Evolutionary conservation across 495 filamentous ascomycete genomes (phyloP).

Genomic region (Choiromyces venosus): DNA sequence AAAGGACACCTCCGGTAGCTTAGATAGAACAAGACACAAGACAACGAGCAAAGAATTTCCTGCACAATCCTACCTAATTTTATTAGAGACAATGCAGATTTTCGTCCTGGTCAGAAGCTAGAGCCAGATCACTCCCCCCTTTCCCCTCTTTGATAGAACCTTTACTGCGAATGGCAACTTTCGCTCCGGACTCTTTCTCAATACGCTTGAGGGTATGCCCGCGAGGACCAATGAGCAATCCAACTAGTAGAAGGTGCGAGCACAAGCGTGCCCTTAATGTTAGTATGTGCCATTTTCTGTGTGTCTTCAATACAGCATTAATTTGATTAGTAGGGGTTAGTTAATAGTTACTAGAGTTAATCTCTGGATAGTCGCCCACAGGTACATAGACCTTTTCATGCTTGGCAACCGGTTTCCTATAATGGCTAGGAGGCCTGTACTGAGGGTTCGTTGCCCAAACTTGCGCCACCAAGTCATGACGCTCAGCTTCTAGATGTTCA

Average conservation of each 20-base stretch:
- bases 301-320: neutral
- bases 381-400: constrained; percentile 45
- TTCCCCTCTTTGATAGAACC: constrained; percentile 83
- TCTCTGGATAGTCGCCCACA: constrained; percentile 97
- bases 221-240: constrained; percentile 79
- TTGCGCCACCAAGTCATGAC: constrained; percentile 43
- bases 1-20: no score
- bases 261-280: constrained; percentile 1
- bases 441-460: constrained; percentile 42
- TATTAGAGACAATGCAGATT: constrained; percentile 73
- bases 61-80: no score
- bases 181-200: constrained; percentile 71
- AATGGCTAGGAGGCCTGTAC: constrained; percentile 43
- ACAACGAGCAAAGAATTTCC: no score
- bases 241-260: constrained; percentile 62
- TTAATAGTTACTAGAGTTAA: constrained; percentile 97
- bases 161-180: constrained; percentile 78
- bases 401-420: constrained; percentile 42
- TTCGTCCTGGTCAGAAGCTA: constrained; percentile 80
- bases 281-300: neutral
- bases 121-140: constrained; percentile 70
- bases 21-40: no score
- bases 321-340: constrained; percentile 72
- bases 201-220: constrained; percentile 80
- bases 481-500: constrained; percentile 43